Evolutionary conservation across 768 basidiomycete species (phyloP), one percentile per base, ranked within the genome.

Genomic region (Lepiota subincarnata): DNA sequence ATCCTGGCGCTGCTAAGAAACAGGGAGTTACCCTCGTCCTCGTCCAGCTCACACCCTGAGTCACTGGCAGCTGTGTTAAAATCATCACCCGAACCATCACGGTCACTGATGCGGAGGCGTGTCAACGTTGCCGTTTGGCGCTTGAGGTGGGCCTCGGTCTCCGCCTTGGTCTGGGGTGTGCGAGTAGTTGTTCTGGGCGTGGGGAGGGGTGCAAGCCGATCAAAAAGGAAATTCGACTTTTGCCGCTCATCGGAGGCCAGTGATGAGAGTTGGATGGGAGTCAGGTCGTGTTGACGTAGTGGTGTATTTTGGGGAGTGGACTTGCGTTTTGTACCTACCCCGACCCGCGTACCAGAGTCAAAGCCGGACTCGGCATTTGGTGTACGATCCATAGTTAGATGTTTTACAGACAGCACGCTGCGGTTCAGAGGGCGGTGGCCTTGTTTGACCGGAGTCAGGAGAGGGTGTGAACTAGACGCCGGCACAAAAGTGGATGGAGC

Each of bases 61-160:
- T 82, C 83, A 60, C 77, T 68, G 19, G 72, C 72, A 28, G 67
- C 62, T 6, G 49, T 56, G 41, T 58, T 66, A 64, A 76, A 77
- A 40, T 76, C 68, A 63, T 78, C 76, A 36, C 70, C 72, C 6
- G 74, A 71, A 40, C 72, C 67, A 54, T 75, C 73, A 59, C 76
- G 69, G 57, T 87, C 86, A n/a, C 74, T 71, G 35, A 89, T 75
- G 46, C 75, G 76, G 16, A 89, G 70, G 49, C 76, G 74, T 6
- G 78, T 86, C 70, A 89, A 71, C 0, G 84, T 83, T 40, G 84
- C 84, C 0, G 84, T 81, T 52, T 88, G 84, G 6, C 72, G 72
- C 40, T 65, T 68, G 16, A 80, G 62, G 60, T 74, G 65, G 8
- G 68, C 68, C 2, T 84, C 82, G 0, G 80, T 78, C 59, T 84